Base-by-base conservation (phyloP, 306 rosid species). In the Lupinus albus region DNA sequence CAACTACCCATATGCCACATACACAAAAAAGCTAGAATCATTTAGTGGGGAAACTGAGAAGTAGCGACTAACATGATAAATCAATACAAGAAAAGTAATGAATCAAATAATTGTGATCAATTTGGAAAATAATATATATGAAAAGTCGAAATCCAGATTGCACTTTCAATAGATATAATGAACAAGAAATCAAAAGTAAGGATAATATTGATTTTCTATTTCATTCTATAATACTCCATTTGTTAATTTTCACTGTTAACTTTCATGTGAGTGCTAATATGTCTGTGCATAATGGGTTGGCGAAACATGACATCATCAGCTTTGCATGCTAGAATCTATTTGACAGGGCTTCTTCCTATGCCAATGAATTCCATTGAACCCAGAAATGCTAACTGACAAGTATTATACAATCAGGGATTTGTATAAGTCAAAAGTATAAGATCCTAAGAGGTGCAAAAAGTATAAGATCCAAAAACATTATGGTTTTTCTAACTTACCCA, bases 401-500 rank as follows among this genome's bases (percentile, higher is more conserved):
- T 59, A 45, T 13, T 47, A 21, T 10, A 64, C 35, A 49, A 46
- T 51, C 3, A 35, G 10, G 20, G 60, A 45, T 51, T 71, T 36
- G 38, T 63, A 59, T 60, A 68, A 51, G 67, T 51, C 30, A 52
- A 71, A 61, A 57, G 6, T 32, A 57, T 48, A 62, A 53, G 42
- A 61, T 36, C 72, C 60, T 11, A 55, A 39, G 11, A 39, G 45
- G 45, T 8, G 10, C 45, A 39, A 52, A 71, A 61, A 57, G 8
- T 32, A 57, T 48, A 62, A 53, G 42, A 61, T 36, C 72, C 65
- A 8, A 55, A 67, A 11, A 11, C 49, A 58, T 5, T 61, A 45
- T 44, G 57, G 35, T 12, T 73, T 50, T 51, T 66, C 15, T 21
- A 63, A 73, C 39, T 63, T 84, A 94, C 99, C 99, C 99, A 94